Percentiles rank a stretch among this genome's conserved stretches.
Evolutionary conservation across 805 yeast species (phyloP).

Genomic region (Spathaspora girioi): DNA sequence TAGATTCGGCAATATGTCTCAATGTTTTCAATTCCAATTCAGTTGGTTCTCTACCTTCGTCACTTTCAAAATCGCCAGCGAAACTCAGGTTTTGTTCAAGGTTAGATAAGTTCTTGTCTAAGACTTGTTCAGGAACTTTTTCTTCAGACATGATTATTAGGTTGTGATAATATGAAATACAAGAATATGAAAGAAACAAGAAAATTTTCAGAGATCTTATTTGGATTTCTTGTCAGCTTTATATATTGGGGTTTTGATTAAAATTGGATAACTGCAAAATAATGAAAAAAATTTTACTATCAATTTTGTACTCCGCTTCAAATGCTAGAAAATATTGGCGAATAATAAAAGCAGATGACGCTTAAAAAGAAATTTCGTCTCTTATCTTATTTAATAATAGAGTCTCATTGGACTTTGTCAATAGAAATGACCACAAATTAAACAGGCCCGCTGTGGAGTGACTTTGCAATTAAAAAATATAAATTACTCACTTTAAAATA

Average conservation of each 20-base stretch:
- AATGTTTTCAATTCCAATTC: conserved; percentile 50
- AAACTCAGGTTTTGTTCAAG: not conserved
- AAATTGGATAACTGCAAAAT: not conserved
- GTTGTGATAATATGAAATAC: not conserved
- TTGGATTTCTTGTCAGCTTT: not conserved
- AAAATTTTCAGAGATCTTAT: not conserved
- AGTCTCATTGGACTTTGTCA: not conserved
- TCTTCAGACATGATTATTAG: conserved; percentile 1
- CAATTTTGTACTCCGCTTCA: not conserved
- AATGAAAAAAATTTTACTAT: not conserved
- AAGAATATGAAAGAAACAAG: not conserved
- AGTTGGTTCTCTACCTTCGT: conserved; percentile 46
- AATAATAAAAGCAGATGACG: not conserved
- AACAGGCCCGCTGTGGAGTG: not conserved
- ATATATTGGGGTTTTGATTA: not conserved
- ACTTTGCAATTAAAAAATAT: not conserved
- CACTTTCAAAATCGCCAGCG: conserved; percentile 12
- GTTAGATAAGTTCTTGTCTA: conserved; percentile 6
- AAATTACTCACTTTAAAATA: not conserved
- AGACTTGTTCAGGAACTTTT: conserved; percentile 5
- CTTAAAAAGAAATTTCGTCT: not conserved
- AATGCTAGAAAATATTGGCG: not conserved
- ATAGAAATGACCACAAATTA: not conserved
- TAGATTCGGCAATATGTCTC: conserved; percentile 48
- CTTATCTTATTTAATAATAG: not conserved